Base-by-base conservation (phyloP, 1,139 yeast species). In the Yamadazyma triangularis region DNA sequence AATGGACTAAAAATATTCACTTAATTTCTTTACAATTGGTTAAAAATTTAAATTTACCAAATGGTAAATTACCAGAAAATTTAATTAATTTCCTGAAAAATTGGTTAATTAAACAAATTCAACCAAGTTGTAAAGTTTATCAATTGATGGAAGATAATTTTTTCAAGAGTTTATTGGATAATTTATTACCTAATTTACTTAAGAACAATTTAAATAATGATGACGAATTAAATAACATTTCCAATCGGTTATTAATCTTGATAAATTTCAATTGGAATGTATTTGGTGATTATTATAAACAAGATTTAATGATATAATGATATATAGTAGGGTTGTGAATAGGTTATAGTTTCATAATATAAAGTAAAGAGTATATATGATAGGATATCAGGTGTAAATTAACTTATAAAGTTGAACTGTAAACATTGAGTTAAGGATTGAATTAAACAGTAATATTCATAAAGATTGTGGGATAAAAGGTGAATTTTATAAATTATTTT, bases 1-100 rank as follows among this genome's bases (percentile, higher is more conserved):
- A 87, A 60, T 87, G 96, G 95, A 86, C 95, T 1, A 77, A 86
- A 50, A 86, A 87, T 53, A 76, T 86, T 23, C 73, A 78, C 40
- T 69, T 83, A 18, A 74, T 87, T 40, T 75, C 91, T 5, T 69
- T 87, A 36, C 94, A 86, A 50, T 58, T 85, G 31, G 77, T 81
- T 30, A 76, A 75, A 41, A 64, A 60, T 31, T 60, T 59, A 8
- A 41, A 29, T 13, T n/a, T n/a, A n/a, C n/a, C n/a, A n/a, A 29
- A 33, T 10, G 31, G 20, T 18, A 18, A 18, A 18, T 18, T 18
- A 18, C 20, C 20, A 7, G 20, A 18, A 18, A 15, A 24, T 33
- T 40, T 26, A 44, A 27, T 14, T 28, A 29, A 3, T 26, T 81
- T 87, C 55, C 77, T 85, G 30, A 75, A 77, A 53, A 77, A 79